phyloP scores from a whole-genome alignment of 1,284 basidiomycete species.

The Ustilago xerochloae region DNA sequence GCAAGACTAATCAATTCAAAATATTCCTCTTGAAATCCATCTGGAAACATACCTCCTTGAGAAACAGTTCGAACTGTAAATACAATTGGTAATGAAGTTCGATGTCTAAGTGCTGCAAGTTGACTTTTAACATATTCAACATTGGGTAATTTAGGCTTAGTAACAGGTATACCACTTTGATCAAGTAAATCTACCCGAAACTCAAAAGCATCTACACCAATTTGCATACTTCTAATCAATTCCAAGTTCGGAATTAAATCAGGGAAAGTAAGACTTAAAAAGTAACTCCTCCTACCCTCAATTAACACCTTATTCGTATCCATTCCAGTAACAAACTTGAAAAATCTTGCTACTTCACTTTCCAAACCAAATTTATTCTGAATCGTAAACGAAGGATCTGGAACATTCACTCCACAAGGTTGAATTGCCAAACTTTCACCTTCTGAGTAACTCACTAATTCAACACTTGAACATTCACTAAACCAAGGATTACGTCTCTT shows the following conservation, averaged over 20 bases:
- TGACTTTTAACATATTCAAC: conserved; percentile 82
- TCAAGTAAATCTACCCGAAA: conserved; percentile 90
- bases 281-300: conserved; percentile 75
- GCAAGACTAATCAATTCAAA: conserved; percentile 83
- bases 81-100: conserved; percentile 85
- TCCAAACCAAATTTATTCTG: conserved; percentile 65
- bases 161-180: conserved; percentile 69
- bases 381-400: conserved; percentile 49
- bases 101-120: conserved; percentile 81
- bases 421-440: conserved; percentile 43
- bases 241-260: conserved; percentile 80
- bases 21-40: conserved; percentile 79
- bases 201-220: conserved; percentile 93
- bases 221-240: conserved; percentile 78
- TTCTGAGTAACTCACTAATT: conserved; percentile 80
- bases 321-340: conserved; percentile 85
- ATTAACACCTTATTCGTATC: conserved; percentile 76
- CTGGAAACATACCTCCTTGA: conserved; percentile 93
- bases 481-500: conserved; percentile 87
- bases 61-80: conserved; percentile 88
- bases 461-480: conserved; percentile 82
- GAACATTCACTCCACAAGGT: conserved; percentile 40
- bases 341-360: conserved; percentile 76
- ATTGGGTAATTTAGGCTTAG: conserved; percentile 75
- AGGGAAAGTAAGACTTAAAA: conserved; percentile 91